Evolutionary conservation across 2,329 filamentous ascomycete species (phyloP), one percentile per base, ranked within the genome.

Genomic region (Amauroascus niger): DNA sequence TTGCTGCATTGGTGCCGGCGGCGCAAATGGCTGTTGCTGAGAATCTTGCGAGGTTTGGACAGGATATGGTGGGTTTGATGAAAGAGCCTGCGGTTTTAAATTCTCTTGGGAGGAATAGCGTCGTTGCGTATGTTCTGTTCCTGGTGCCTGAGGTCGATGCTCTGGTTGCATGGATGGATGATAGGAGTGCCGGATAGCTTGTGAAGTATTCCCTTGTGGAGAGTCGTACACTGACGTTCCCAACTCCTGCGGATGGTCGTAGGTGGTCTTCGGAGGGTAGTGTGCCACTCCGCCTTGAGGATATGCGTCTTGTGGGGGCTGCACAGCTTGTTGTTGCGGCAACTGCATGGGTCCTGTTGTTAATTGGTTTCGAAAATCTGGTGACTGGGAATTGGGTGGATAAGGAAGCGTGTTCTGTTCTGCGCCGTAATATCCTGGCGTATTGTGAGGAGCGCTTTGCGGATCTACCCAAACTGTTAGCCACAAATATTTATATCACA

Each of bases 181-280:
- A 52, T 69, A 73, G 16, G 65, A 62, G 52, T 68, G 63, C 43
- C 69, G 65, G 53, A 67, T 61, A 33, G 57, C 55, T 50, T 59
- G 51, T 28, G 59, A 48, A 28, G 60, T 55, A 45, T 63, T 65
- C 18, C 72, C 79, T 37, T 86, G 77, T 40, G 86, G 86, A 2
- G 85, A 86, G 67, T 89, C 85, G 63, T 89, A 90, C 8, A 80
- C 81, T 0, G 85, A 86, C 0, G 86, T 88, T 24, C 86, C 84
- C 45, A 91, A 74, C 70, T 91, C 87, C 69, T 90, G 87, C 0
- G 86, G 82, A 58, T 81, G 80, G 26, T 83, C 82, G 61, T 85
- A 86, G 9, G 80, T 85, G 66, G 81, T 84, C 63, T 83, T 79
- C 2, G 82, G 83, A 14, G 79, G 80, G 54, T 79, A 80, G 54